phyloP scores from a whole-genome alignment of 345 rosid species.

The Salix dunnii region DNA sequence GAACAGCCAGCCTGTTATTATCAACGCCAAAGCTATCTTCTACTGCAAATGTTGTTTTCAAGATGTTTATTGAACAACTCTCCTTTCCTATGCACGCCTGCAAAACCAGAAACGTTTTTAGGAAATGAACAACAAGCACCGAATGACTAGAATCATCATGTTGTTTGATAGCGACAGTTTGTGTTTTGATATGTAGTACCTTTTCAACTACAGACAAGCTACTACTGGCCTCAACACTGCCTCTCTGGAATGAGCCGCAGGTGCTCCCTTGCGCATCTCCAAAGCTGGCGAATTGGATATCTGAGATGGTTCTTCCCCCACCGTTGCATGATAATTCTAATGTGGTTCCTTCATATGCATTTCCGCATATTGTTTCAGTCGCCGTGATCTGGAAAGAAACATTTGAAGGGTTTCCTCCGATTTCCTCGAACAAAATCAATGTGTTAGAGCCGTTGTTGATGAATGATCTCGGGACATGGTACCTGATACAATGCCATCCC shows the following conservation, averaged over 20 bases:
- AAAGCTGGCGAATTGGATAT: conserved; percentile 8
- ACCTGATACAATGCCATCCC: not conserved
- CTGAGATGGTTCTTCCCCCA: not conserved
- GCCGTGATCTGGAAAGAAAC: conserved; percentile 9
- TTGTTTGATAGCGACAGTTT: no score
- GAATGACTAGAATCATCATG: no score
- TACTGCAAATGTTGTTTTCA: not conserved
- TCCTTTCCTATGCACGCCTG: conserved; percentile 6
- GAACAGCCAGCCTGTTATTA: not conserved
- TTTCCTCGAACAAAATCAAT: conserved; percentile 17
- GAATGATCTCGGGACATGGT: conserved; percentile 14
- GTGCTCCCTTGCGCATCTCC: conserved; percentile 14
- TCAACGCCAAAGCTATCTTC: not conserved
- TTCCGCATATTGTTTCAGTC: not conserved
- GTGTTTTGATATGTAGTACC: not conserved
- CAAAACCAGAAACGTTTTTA: not conserved
- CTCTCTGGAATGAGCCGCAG: not conserved
- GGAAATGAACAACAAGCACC: no score
- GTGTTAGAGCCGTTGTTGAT: not conserved
- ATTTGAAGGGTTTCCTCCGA: conserved; percentile 9
- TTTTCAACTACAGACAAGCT: not conserved
- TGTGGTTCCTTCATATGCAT: not conserved
- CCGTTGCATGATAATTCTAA: conserved; percentile 4
- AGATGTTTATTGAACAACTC: not conserved
- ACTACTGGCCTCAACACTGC: not conserved